phyloP scores from a whole-genome alignment of 1,284 basidiomycete species.

The Schizophyllum amplum region DNA sequence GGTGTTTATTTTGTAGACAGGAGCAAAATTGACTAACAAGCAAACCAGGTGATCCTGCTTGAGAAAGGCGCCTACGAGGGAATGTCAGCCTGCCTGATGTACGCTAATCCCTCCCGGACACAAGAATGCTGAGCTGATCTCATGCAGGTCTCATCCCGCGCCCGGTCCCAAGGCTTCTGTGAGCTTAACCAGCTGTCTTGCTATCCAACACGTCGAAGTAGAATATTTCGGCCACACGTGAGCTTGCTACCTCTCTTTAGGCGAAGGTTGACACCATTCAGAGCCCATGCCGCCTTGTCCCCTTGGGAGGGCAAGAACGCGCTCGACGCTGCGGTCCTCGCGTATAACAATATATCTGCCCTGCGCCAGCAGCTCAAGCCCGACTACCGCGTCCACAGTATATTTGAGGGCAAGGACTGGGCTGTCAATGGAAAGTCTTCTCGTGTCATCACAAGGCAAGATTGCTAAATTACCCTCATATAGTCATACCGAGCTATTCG shows the following conservation, averaged over 20 bases:
- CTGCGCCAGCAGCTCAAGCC: slow-evolving; percentile 68
- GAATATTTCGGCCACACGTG: slow-evolving; percentile 56
- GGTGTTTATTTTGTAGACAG: too few relatives aligned
- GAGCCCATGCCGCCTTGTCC: slow-evolving; percentile 60
- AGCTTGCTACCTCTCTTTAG: slow-evolving; percentile 16
- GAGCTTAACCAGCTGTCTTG: slow-evolving; percentile 44
- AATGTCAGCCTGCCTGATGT: slow-evolving; percentile 66
- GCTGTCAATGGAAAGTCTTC: slow-evolving; percentile 38
- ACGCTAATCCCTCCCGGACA: slow-evolving; percentile 7
- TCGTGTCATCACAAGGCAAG: too few relatives aligned
- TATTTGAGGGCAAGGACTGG: slow-evolving; percentile 57
- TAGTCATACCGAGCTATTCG: slow-evolving; percentile 78
- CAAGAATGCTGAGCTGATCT: not conserved
- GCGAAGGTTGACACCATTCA: slow-evolving; percentile 15
- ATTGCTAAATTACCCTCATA: not conserved
- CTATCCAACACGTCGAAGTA: slow-evolving; percentile 38
- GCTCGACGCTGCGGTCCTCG: slow-evolving; percentile 67
- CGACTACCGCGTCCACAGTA: slow-evolving; percentile 56
- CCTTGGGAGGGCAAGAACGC: slow-evolving; percentile 75
- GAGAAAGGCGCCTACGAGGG: slow-evolving; percentile 56
- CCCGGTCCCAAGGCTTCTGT: slow-evolving; percentile 49
- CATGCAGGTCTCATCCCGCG: slow-evolving; percentile 51
- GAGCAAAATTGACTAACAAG: too few relatives aligned
- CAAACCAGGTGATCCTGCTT: slow-evolving; percentile 44
- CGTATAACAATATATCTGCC: slow-evolving; percentile 61